Evolutionary conservation across 768 basidiomycete species (phyloP).

Genomic region (Suillus alpinus): DNA sequence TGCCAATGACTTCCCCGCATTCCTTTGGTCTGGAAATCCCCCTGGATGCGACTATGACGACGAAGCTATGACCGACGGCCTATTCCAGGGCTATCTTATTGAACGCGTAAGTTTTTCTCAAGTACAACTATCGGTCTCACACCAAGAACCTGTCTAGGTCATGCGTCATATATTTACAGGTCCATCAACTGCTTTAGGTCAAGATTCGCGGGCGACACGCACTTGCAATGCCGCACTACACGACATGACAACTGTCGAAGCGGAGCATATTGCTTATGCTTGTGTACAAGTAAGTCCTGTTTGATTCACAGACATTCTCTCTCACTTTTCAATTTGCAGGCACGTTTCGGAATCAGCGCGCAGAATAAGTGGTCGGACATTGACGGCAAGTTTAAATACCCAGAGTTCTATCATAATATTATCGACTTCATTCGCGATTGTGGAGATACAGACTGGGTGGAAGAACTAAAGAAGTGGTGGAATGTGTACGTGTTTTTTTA

Average conservation of each 20-base stretch:
- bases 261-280: slow-evolving; percentile 6
- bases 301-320: neutral
- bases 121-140: neutral
- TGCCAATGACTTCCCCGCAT: neutral
- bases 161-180: slow-evolving; percentile 8
- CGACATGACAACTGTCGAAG: neutral
- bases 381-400: slow-evolving; percentile 7
- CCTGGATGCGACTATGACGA: slow-evolving; percentile 7
- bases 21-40: slow-evolving; percentile 2
- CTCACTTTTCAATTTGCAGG: neutral
- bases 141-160: neutral
- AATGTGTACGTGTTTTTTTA: slow-evolving; percentile 2
- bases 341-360: slow-evolving; percentile 8
- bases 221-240: slow-evolving; percentile 2
- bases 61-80: neutral
- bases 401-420: slow-evolving; percentile 1
- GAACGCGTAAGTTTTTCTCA: neutral
- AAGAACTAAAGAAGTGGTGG: neutral
- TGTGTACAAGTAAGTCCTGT: neutral
- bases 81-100: neutral
- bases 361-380: slow-evolving; percentile 6
- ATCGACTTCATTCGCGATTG: neutral
- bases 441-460: neutral
- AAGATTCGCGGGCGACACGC: neutral
- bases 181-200: slow-evolving; percentile 5